Evolutionary conservation across 2,329 filamentous ascomycete genomes (phyloP), one percentile per base, ranked within the genome.

Genomic region (Arthrobotrys sinensis): DNA sequence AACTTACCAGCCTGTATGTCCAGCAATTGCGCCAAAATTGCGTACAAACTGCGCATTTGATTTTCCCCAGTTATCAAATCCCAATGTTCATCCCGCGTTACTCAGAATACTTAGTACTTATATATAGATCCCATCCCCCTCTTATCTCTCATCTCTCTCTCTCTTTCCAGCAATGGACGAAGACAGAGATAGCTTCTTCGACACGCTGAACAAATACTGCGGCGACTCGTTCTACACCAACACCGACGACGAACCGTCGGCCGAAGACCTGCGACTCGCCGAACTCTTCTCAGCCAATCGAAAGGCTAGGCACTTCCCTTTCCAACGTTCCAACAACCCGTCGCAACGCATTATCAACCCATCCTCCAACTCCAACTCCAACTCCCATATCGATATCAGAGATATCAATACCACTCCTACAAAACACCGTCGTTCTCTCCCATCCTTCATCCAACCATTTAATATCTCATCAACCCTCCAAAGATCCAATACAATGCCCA

Each of bases 281-380:
- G 52, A 45, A 63, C 67, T 71, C 21, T 72, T 78, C 55, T 55
- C 75, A 45, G 75, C 81, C 63, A 73, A 80, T 63, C 76, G 79
- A 34, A 67, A 24, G 14, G 60, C 75, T 45, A 75, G 65, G 21
- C 66, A 80, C 43, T 64, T 50, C 28, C 81, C 75, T 50, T 52
- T 4, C 80, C 53, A 57, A 11, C 70, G 63, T 73, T 80, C 80
- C 67, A 60, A 63, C 67, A 60, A 63, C 32, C 16, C 75, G 79
- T 70, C 73, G 69, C 64, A 70, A 69, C 62, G 24, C 32, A 53
- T 16, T 53, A 34, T 36, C 50, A 21, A 57, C 52, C 6, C 36
- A 38, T 1, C 36, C 8, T 38, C 36, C 36, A 8, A 38, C n/a
- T n/a, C 55, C 38, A 36, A 21, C 19, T 5, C 36, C n/a, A 46